Conservation (phyloP, 1,284 basidiomycete genomes). For the Cutaneotrichosporon dermatis region DNA sequence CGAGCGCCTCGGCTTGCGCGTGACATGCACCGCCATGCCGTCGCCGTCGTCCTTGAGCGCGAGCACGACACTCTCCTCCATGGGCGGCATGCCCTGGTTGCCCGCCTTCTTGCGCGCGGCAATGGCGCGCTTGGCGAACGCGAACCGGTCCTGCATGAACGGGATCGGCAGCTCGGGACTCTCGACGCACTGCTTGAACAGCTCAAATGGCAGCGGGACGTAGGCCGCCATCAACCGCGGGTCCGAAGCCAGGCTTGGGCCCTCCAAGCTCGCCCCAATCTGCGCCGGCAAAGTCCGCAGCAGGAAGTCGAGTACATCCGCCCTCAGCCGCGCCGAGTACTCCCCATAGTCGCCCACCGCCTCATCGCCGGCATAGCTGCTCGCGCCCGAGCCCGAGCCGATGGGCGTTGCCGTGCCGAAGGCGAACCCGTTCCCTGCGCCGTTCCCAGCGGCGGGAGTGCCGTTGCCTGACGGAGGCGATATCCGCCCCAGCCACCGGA, state of each 20-base stretch:
- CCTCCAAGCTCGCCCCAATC: conserved; percentile 47
- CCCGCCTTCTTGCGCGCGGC: conserved; percentile 66
- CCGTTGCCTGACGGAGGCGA: conserved; percentile 20
- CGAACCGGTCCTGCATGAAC: conserved; percentile 76
- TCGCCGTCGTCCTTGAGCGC: conserved; percentile 67
- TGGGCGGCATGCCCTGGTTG: conserved; percentile 56
- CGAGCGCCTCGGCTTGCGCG: conserved; percentile 64
- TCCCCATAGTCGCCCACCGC: conserved; percentile 30
- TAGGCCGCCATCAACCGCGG: conserved; percentile 37
- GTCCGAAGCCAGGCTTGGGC: conserved; percentile 14
- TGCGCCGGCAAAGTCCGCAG: conserved; percentile 63
- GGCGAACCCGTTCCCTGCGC: conserved; percentile 16
- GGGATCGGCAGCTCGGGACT: conserved; percentile 35
- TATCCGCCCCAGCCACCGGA: conserved; percentile 58
- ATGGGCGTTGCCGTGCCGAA: background rate
- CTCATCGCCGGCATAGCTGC: conserved; percentile 44
- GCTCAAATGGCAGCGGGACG: conserved; percentile 46
- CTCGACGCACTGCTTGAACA: conserved; percentile 45
- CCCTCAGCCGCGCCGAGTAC: conserved; percentile 31
- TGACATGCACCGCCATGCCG: conserved; percentile 74
- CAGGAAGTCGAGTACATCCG: conserved; percentile 54
- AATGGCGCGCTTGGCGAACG: conserved; percentile 81
- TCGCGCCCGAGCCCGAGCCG: conserved; percentile 21
- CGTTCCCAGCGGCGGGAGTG: conserved; percentile 1
- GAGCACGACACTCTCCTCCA: conserved; percentile 71